Base-by-base conservation (phyloP, 306 rosid genomes). In the Sicyos baderoa region DNA sequence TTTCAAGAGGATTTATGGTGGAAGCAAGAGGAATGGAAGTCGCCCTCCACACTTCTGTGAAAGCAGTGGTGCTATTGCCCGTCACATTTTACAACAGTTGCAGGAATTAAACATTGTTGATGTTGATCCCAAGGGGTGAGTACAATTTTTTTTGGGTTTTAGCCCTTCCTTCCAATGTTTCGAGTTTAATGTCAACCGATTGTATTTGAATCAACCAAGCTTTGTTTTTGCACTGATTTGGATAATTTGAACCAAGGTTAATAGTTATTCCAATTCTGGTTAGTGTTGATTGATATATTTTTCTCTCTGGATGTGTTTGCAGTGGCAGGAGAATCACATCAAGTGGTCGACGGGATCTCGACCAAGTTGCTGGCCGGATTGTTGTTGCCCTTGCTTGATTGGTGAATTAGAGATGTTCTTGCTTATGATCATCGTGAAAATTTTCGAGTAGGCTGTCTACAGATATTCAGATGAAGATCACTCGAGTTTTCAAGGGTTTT, bases 361-460 rank as follows among this genome's bases (percentile, higher is more conserved):
- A 85, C 57, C 89, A 85, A 79, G 89, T 85, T 77, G 86, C 89
- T 16, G 89, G 89, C 15, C 63, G 86, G n/a, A 85, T 85, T 23
- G 84, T 80, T 22, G 76, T 85, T 61, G 76, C 86, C 16, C 82
- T 29, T 29, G 35, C 79, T 37, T 82, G 82, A 84, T 40, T 71
- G 63, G 21, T 53, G 9, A 70, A 52, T 40, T 19, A 66, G 55
- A 47, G 18, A 64, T 40, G 53, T 14, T 15, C 21, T 45, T 65
- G 32, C 35, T 47, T 37, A 42, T 65, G 71, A 44, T 22, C 21
- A 19, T 40, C 54, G 11, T 45, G 71, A 22, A 66, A 47, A 14
- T 22, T 45, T 47, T 66, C 42, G 71, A 47, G 27, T 59, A 13
- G 35, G 45, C 21, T 59, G 65, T 59, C 35, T 17, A 59, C 25